Evolutionary conservation across 352 stramenopile species (phyloP).

Genomic region (Globisporangium spiculum): DNA sequence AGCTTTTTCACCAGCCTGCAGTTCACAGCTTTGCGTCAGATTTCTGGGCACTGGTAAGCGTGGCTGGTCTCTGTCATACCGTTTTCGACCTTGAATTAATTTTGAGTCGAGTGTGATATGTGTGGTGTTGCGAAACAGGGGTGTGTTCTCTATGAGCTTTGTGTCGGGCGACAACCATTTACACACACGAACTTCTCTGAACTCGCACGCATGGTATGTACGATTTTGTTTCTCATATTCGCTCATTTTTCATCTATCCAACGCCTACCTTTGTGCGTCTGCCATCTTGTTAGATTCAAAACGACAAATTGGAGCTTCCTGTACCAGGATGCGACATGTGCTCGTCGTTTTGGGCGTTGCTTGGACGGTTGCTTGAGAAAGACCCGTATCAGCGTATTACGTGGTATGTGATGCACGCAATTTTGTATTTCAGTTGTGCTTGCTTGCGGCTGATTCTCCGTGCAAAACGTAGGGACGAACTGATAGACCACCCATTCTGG

Average conservation of each 20-base stretch:
- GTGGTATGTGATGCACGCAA: conserved; percentile 38
- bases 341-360: conserved; percentile 48
- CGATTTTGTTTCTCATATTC: not conserved
- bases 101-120: too few relatives aligned
- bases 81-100: not conserved
- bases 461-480: conserved; percentile 40
- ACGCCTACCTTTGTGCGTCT: conserved; percentile 1
- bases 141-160: conserved; percentile 78
- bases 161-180: conserved; percentile 63
- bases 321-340: conserved; percentile 50
- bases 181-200: conserved; percentile 72
- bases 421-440: not conserved
- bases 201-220: conserved; percentile 56
- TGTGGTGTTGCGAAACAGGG: conserved; percentile 33
- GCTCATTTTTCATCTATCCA: not conserved
- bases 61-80: not conserved
- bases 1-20: conserved; percentile 83
- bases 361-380: conserved; percentile 61
- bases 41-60: conserved; percentile 77
- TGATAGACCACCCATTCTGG: conserved; percentile 78
- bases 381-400: conserved; percentile 70
- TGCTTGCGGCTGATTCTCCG: conserved; percentile 7
- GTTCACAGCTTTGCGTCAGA: conserved; percentile 90
- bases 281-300: conserved; percentile 60
- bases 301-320: conserved; percentile 40